phyloP scores from a whole-genome alignment of 306 rosid genomes.

The Vicia villosa region DNA sequence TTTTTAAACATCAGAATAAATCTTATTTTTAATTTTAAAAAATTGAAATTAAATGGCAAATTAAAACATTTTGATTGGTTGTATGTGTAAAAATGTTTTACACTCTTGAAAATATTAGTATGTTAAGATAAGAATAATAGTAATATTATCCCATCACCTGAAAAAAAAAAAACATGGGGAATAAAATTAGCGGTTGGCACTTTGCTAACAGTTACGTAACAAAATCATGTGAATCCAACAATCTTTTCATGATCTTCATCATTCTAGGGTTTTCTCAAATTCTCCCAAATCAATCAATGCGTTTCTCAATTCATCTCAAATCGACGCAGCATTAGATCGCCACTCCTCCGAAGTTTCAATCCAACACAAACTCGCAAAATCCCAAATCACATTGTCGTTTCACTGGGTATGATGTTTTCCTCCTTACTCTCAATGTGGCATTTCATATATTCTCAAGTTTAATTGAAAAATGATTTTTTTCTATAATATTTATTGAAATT shows the following conservation, averaged over 20 bases:
- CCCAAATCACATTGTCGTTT: constrained; percentile 1
- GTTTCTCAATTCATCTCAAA: constrained; percentile 18
- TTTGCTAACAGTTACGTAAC: constrained; percentile 14
- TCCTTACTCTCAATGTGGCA: not conserved
- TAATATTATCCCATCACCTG: not conserved
- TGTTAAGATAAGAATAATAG: not conserved
- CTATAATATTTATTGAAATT: not conserved
- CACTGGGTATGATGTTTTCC: constrained; percentile 16
- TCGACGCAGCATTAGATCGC: constrained; percentile 12
- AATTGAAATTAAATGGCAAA: too few species aligned
- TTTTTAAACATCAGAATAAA: too few species aligned
- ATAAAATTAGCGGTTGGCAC: constrained; percentile 12
- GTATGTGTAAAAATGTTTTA: constrained; percentile 20
- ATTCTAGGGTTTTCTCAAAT: constrained; percentile 26
- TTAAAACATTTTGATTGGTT: not conserved
- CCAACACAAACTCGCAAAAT: not conserved
- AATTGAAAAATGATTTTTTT: not conserved
- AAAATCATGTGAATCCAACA: constrained; percentile 4
- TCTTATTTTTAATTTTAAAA: too few species aligned
- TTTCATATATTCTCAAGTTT: constrained; percentile 12
- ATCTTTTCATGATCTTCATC: constrained; percentile 21
- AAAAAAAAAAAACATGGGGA: not conserved
- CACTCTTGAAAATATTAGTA: not conserved
- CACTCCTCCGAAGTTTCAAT: not conserved
- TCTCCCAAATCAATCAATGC: constrained; percentile 13